Conservation (phyloP, 768 basidiomycete genomes). For the Leccinum ochraceum region DNA sequence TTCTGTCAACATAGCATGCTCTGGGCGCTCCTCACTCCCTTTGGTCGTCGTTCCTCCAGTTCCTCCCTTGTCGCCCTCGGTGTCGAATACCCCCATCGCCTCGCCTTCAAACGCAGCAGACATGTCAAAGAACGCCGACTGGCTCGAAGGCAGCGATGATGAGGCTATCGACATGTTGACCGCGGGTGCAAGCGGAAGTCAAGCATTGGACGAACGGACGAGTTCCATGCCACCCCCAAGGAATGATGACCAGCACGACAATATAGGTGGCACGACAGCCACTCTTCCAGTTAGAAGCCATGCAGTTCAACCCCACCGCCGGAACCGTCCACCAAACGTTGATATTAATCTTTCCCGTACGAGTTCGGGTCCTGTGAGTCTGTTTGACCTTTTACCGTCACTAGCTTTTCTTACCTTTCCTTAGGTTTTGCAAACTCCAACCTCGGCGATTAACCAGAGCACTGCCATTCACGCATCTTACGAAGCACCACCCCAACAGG, state of each 20-base stretch:
- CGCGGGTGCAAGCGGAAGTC: conserved; percentile 79
- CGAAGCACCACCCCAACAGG: conserved; percentile 35
- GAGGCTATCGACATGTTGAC: conserved; percentile 84
- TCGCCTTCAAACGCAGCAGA: conserved; percentile 38
- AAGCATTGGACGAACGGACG: conserved; percentile 81
- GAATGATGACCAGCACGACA: conserved; percentile 23
- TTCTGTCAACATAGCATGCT: conserved; percentile 44
- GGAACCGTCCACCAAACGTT: conserved; percentile 67
- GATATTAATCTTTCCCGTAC: conserved; percentile 53
- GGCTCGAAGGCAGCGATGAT: conserved; percentile 81
- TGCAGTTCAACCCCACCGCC: conserved; percentile 36
- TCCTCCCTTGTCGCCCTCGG: conserved; percentile 37
- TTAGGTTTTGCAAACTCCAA: conserved; percentile 58
- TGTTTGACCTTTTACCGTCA: conserved; percentile 56
- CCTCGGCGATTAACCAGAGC: conserved; percentile 31
- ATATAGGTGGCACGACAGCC: conserved; percentile 16
- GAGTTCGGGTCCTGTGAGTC: conserved; percentile 34
- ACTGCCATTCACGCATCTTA: conserved; percentile 21
- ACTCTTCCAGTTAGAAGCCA: conserved; percentile 34
- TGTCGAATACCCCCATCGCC: conserved; percentile 35
- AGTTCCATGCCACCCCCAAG: conserved; percentile 47
- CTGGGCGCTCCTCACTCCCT: conserved; percentile 56
- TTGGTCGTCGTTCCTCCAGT: conserved; percentile 52
- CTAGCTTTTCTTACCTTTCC: conserved; percentile 64
- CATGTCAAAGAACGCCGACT: conserved; percentile 59